Base-by-base conservation (phyloP, 2,329 filamentous ascomycete species). In the Cytospora chrysosperma region DNA sequence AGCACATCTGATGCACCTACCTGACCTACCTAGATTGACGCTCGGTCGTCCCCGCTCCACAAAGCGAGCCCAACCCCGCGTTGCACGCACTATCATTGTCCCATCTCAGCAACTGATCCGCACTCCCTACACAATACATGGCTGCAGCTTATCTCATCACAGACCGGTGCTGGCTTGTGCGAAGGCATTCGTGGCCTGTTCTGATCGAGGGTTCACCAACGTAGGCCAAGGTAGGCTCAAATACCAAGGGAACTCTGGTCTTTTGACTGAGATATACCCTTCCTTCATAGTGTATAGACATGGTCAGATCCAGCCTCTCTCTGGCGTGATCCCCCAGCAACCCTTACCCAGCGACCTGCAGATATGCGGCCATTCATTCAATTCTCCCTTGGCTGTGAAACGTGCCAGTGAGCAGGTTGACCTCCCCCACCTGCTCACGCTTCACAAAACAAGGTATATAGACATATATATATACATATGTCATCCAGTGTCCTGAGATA, bases 41-140 rank as follows among this genome's bases (percentile, higher is more conserved):
- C 40, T 10, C 40, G 19, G 17, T 5, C 40, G n/a, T n/a, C 19
- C 40, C 40, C 40, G 40, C 40, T 43, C 19, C 8, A 43, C 40
- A 21, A 43, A 43, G 17, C 17, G 40, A 43, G 21, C 58, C 58
- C 58, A 43, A 43, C 58, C 58, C 58, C 58, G 58, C 58, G 58
- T 47, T 54, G 58, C 49, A 24, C 52, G 49, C 30, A n/a, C n/a
- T 47, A 40, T 40, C 21, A 50, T 51, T 51, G 32, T 5, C n/a
- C 24, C 9, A 32, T 32, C 30, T 4, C 9, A 32, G 30, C 30
- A 32, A 7, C 12, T 7, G 8, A 10, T 2, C 32, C 32, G n/a
- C 8, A n/a, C 19, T 19, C 57, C 49, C 34, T 37, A 2, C 47
- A 21, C 50, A n/a, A n/a, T n/a, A n/a, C n/a, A n/a, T n/a, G n/a